A percentile compares a stretch with the other conserved stretches of the same genome.
Evolutionary conservation across 176 grass and related monocot genomes (phyloP).

Genomic region (Cenchrus purpureus): DNA sequence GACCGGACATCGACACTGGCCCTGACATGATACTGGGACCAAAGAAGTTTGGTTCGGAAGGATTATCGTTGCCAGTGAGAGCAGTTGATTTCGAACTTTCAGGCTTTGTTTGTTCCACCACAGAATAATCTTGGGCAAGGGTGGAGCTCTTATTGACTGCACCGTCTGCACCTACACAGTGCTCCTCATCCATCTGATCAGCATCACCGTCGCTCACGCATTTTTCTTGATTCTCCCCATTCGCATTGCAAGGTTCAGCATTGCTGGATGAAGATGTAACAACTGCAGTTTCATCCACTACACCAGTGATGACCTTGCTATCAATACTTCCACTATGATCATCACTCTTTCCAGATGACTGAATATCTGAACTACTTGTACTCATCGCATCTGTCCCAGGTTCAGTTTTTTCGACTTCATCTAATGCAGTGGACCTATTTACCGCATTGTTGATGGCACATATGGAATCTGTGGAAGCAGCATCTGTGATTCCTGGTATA

Average conservation of each 20-base stretch:
- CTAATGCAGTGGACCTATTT: constrained; percentile 23
- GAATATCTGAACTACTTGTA: constrained; percentile 16
- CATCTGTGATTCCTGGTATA: constrained; percentile 17
- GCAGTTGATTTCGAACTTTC: constrained; percentile 17
- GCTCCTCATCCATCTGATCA: constrained; percentile 12
- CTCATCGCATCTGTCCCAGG: neutral
- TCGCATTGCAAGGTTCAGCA: neutral
- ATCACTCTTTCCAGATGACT: constrained; percentile 35
- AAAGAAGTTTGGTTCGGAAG: constrained; percentile 26
- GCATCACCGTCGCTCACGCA: neutral
- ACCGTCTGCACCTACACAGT: neutral
- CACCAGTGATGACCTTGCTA: neutral
- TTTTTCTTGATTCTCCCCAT: constrained; percentile 25
- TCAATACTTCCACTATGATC: neutral
- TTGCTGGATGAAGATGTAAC: constrained; percentile 2
- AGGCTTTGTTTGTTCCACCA: neutral
- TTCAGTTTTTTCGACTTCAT: constrained; percentile 32
- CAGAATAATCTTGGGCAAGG: neutral
- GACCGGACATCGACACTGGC: constrained; percentile 52
- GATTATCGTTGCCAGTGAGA: neutral
- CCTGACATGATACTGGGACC: constrained; percentile 54
- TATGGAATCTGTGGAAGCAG: constrained; percentile 24
- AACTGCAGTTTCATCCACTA: constrained; percentile 21
- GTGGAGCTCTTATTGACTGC: neutral
- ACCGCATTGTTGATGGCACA: neutral